Conservation (phyloP, 345 rosid genomes). For the Triadica sebifera region DNA sequence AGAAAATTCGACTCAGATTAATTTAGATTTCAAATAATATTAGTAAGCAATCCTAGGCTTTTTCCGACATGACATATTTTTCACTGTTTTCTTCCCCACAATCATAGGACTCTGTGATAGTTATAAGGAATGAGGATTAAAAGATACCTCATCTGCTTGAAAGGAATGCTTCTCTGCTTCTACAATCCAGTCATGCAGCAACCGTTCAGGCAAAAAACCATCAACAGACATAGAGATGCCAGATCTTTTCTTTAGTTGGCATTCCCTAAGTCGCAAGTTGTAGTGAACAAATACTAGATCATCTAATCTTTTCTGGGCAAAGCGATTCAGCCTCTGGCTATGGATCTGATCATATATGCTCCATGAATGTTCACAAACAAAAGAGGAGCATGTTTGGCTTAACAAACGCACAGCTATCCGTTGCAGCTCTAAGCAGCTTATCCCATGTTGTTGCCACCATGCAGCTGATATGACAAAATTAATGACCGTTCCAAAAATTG, state of each 20-base stretch:
- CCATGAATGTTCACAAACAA: constrained; percentile 53
- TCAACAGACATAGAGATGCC: constrained; percentile 25
- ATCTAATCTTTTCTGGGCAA: constrained; percentile 30
- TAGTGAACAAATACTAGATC: constrained; percentile 47
- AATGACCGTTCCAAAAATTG: background rate
- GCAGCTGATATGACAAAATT: constrained; percentile 40
- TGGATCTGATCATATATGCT: constrained; percentile 42
- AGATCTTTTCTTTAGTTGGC: constrained; percentile 27
- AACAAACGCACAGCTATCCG: constrained; percentile 76
- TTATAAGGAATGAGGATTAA: background rate
- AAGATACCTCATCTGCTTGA: constrained; percentile 32
- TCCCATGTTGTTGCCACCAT: constrained; percentile 91
- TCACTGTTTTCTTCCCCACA: background rate
- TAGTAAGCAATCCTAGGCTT: background rate
- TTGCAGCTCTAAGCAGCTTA: constrained; percentile 81
- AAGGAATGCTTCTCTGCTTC: constrained; percentile 24
- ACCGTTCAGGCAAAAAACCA: constrained; percentile 17
- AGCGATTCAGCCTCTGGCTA: constrained; percentile 33
- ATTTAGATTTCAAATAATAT: background rate
- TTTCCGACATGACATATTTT: too few relatives aligned
- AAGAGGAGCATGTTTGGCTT: constrained; percentile 50
- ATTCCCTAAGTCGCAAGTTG: constrained; percentile 37
- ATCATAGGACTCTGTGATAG: background rate
- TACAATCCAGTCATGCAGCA: constrained; percentile 31
- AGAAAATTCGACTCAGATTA: too few relatives aligned